Percentiles rank a stretch among this genome's conserved stretches.
Evolutionary conservation across 495 filamentous ascomycete genomes (phyloP).

Genomic region (Delitschia confertaspora): DNA sequence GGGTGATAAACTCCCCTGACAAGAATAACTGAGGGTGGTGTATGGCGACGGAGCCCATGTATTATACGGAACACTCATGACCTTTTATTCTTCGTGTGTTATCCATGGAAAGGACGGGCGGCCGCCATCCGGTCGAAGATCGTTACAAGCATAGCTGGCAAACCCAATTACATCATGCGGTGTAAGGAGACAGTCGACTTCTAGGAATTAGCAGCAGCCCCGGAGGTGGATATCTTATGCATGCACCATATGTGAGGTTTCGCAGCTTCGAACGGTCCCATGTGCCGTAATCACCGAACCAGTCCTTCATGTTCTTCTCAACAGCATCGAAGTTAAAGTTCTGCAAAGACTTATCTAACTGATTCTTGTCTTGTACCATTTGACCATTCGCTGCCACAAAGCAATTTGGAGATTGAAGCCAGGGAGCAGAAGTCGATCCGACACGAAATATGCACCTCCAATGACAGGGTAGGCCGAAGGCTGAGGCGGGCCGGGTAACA

Average conservation of each 20-base stretch:
- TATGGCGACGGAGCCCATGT: neutral
- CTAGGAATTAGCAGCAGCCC: neutral
- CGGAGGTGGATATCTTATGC: neutral
- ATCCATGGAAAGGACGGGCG: neutral
- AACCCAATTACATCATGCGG: neutral
- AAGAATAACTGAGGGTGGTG: neutral
- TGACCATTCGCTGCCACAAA: too few relatives aligned
- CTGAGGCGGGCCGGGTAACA: too few relatives aligned
- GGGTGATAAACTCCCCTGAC: neutral
- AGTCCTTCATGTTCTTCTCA: neutral
- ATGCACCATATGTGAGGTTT: neutral
- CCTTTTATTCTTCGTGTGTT: neutral
- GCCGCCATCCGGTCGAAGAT: neutral
- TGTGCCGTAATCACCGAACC: neutral
- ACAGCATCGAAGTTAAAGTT: neutral
- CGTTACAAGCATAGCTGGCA: neutral
- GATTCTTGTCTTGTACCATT: too few relatives aligned
- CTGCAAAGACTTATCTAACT: neutral
- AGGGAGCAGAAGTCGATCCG: too few relatives aligned
- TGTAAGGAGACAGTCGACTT: neutral
- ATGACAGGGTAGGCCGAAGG: too few relatives aligned
- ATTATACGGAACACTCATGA: neutral
- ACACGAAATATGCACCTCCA: too few relatives aligned
- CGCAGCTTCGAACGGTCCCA: neutral
- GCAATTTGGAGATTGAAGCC: too few relatives aligned